These are phyloP conservation scores for Fraxinus dipetala DNA, from an alignment of 305 asterid species.

Conservation along the genomic window DNA sequence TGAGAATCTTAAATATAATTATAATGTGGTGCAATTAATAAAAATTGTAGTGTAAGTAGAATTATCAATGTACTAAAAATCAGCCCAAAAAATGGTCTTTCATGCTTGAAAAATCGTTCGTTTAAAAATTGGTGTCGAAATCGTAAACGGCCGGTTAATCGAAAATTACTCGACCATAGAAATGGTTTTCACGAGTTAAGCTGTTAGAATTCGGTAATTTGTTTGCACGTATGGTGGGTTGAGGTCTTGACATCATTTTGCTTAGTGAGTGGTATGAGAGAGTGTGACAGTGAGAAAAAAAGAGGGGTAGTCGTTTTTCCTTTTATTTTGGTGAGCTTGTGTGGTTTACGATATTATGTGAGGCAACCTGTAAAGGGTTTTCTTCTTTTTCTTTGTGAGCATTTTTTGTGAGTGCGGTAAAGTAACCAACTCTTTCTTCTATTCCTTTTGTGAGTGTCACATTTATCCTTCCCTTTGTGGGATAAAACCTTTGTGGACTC, in stretches of 20 bases:
- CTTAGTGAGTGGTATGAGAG: not conserved
- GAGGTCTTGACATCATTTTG: not conserved
- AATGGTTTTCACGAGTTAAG: not conserved
- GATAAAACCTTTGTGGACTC: not conserved
- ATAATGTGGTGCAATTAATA: no score
- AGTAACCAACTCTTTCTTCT: no score
- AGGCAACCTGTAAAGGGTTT: not conserved
- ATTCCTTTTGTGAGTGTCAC: not conserved
- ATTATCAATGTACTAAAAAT: not conserved
- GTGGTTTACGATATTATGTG: not conserved
- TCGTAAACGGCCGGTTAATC: not conserved
- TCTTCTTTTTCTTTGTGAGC: no score
- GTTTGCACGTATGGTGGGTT: not conserved
- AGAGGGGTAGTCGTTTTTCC: no score
- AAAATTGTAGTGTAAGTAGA: not conserved
- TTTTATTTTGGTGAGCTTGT: not conserved
- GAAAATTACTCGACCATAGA: not conserved
- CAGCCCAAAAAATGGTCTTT: not conserved
- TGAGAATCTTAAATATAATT: not conserved
- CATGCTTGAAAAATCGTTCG: not conserved
- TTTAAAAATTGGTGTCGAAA: not conserved
- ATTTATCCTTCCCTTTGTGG: not conserved
- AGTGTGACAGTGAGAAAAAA: not conserved
- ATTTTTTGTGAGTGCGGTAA: not conserved
- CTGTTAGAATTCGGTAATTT: no score